A percentile compares a stretch with the other conserved stretches of the same genome.
Evolutionary conservation across 345 rosid genomes (phyloP).

Genomic region (Eucalyptus regnans): DNA sequence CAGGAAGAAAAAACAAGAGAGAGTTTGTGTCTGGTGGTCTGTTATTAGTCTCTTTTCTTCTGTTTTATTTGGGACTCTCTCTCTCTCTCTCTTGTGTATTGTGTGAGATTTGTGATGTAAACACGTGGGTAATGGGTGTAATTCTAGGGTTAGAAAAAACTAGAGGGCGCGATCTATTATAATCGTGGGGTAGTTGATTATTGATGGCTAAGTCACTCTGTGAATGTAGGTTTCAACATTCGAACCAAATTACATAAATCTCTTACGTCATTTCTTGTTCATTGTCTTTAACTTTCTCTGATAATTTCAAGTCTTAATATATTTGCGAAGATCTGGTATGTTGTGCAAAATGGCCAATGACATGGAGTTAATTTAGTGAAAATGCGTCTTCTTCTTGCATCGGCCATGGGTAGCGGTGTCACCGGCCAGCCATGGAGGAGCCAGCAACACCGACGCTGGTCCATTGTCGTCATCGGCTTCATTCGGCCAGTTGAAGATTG

Average conservation of each 20-base stretch:
- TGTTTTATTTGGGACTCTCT: not conserved
- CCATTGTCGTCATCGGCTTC: not conserved
- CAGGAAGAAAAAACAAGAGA: not conserved
- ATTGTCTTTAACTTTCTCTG: not conserved
- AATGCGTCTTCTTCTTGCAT: not conserved
- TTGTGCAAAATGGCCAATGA: not conserved
- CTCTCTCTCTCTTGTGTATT: not conserved
- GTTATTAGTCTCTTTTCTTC: not conserved
- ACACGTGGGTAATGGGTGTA: not conserved
- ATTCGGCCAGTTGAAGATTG: not conserved
- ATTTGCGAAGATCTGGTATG: not conserved
- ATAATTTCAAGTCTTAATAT: not conserved
- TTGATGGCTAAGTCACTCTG: not conserved
- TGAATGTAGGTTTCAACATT: accelerated
- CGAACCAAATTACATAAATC: not conserved
- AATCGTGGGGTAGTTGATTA: not conserved
- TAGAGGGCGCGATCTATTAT: not conserved
- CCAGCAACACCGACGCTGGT: not conserved
- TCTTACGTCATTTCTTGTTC: not conserved
- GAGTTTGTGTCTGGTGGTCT: not conserved
- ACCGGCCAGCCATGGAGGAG: accelerated
- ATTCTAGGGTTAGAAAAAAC: not conserved
- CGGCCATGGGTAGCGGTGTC: not conserved
- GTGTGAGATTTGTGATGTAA: not conserved
- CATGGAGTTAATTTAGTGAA: not conserved